phyloP scores from a whole-genome alignment of 352 stramenopile genomes.

The Pythium periplocum region DNA sequence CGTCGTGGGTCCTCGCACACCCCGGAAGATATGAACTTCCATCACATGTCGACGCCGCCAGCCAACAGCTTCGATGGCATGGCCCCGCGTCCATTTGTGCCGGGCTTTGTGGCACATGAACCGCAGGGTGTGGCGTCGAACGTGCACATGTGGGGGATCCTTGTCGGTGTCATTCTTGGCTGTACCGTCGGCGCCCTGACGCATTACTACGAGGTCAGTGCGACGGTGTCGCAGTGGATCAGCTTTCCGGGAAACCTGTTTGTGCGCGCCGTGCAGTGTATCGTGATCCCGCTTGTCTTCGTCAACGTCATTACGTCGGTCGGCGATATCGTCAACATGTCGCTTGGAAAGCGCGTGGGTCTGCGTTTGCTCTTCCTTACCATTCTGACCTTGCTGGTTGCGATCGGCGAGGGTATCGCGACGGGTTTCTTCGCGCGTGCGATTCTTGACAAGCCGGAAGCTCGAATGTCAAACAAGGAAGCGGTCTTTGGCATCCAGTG shows the following conservation, averaged over 20 bases:
- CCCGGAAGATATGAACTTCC: slow-evolving; percentile 35
- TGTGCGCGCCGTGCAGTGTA: slow-evolving; percentile 66
- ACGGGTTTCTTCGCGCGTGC: slow-evolving; percentile 48
- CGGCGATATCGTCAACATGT: slow-evolving; percentile 54
- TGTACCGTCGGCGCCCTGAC: slow-evolving; percentile 37
- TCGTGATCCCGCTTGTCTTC: slow-evolving; percentile 78
- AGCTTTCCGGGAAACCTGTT: slow-evolving; percentile 69
- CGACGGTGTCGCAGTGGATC: slow-evolving; percentile 49
- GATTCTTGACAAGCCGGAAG: slow-evolving; percentile 28
- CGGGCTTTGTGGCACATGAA: slow-evolving; percentile 28
- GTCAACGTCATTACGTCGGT: slow-evolving; percentile 69
- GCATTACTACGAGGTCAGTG: slow-evolving; percentile 43
- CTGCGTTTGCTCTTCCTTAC: slow-evolving; percentile 40
- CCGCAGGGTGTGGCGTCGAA: slow-evolving; percentile 23
- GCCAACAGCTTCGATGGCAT: slow-evolving; percentile 2
- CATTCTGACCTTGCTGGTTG: slow-evolving; percentile 37
- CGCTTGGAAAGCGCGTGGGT: slow-evolving; percentile 36
- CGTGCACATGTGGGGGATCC: slow-evolving; percentile 44
- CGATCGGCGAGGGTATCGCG: slow-evolving; percentile 45
- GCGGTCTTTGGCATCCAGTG: slow-evolving; percentile 73
- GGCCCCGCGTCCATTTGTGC: slow-evolving; percentile 23
- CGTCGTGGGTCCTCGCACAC: slow-evolving; percentile 21
- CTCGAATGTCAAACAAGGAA: slow-evolving; percentile 22
- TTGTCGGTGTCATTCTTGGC: slow-evolving; percentile 41
- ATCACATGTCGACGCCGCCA: slow-evolving; percentile 45